These are phyloP conservation scores for Fusarium chuoi DNA, from an alignment of 2,329 filamentous ascomycete species.

Conservation along the genomic window DNA sequence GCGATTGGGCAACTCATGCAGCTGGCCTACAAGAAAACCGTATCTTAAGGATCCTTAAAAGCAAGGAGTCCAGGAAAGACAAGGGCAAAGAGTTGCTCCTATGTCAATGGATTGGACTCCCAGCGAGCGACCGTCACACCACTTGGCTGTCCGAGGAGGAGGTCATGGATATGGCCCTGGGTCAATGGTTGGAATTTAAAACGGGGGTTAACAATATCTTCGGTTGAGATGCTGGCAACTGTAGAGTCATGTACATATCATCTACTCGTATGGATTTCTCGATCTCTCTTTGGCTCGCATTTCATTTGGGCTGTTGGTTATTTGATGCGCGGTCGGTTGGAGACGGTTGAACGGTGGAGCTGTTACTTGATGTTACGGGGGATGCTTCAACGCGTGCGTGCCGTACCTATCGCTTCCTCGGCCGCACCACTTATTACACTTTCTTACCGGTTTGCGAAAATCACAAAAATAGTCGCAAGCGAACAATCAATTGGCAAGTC, in stretches of 20 bases:
- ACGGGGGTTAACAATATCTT: background rate
- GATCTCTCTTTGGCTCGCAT: background rate
- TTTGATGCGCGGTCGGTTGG: background rate
- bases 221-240: background rate
- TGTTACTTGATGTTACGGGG: background rate
- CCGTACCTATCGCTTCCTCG: background rate
- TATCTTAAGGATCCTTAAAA: background rate
- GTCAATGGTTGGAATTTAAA: background rate
- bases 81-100: background rate
- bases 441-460: background rate
- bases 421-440: background rate
- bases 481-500: background rate
- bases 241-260: background rate
- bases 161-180: background rate
- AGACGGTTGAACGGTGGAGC: slow-evolving; percentile 15
- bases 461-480: background rate
- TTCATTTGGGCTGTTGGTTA: background rate
- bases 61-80: background rate
- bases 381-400: background rate
- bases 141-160: background rate
- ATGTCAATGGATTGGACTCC: background rate
- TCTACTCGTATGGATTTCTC: background rate
- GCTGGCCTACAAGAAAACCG: background rate
- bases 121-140: background rate
- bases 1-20: background rate